Percentiles rank a stretch among this genome's conserved stretches.
Evolutionary conservation across 495 filamentous ascomycete species (phyloP).

Genomic region (Thozetella sp.): DNA sequence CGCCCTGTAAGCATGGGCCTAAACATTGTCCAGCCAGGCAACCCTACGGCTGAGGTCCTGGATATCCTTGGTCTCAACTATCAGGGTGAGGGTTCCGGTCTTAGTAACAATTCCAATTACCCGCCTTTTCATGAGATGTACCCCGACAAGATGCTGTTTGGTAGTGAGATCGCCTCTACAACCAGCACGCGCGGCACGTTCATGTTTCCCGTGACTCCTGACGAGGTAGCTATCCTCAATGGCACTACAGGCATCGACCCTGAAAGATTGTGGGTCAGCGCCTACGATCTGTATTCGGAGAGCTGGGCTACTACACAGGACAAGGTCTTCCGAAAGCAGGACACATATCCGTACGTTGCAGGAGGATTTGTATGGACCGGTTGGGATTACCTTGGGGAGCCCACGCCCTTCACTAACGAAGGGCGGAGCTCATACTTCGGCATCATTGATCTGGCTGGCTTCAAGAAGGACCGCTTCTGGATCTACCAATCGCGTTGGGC

Average conservation of each 20-base stretch:
- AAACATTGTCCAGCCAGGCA: conserved; percentile 32
- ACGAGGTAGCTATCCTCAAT: conserved; percentile 23
- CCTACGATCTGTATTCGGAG: conserved; percentile 48
- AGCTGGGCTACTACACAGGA: conserved; percentile 43
- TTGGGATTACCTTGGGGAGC: conserved; percentile 53
- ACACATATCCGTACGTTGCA: conserved; percentile 36
- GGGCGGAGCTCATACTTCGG: conserved; percentile 49
- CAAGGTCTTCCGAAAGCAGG: conserved; percentile 48
- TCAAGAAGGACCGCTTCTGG: conserved; percentile 51
- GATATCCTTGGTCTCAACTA: conserved; percentile 52
- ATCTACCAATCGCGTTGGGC: conserved; percentile 50
- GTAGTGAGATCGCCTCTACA: conserved; percentile 38
- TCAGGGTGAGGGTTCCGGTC: conserved; percentile 46
- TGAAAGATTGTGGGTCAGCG: conserved; percentile 29
- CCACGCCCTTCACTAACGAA: conserved; percentile 39
- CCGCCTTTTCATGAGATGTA: conserved; percentile 36
- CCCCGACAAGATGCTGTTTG: conserved; percentile 46
- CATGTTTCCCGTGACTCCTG: conserved; percentile 46
- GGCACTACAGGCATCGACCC: conserved; percentile 23
- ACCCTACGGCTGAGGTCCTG: conserved; percentile 28
- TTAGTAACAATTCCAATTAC: conserved; percentile 23
- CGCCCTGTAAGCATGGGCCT: conserved; percentile 37
- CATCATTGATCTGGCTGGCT: conserved; percentile 50
- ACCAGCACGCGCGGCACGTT: conserved; percentile 49
- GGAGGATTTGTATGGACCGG: conserved; percentile 53